phyloP scores from a whole-genome alignment of 129 eudicot genomes.

The Arctium lappa region DNA sequence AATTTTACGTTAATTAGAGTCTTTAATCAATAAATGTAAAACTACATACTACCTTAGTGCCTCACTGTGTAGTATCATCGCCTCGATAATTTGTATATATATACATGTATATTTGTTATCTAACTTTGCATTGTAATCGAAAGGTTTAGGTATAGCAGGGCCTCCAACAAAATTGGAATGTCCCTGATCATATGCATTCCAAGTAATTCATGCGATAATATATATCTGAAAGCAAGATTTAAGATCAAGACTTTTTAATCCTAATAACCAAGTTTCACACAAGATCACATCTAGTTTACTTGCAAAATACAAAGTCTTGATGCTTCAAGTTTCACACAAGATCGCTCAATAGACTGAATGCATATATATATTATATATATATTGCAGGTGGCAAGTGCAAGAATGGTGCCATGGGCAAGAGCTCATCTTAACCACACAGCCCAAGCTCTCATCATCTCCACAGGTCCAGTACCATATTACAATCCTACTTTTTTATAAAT shows the following conservation, averaged over 20 bases:
- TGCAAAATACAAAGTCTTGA: not conserved
- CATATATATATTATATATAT: not conserved
- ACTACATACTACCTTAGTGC: too few species aligned
- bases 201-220: not conserved
- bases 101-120: too few species aligned
- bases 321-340: not conserved
- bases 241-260: too few species aligned
- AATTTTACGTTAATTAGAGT: too few species aligned
- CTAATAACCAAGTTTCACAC: not conserved
- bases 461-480: slow-evolving; percentile 31
- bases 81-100: too few species aligned
- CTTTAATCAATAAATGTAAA: too few species aligned
- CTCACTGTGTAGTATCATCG: too few species aligned
- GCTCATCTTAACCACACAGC: slow-evolving; percentile 86
- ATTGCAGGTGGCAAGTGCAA: slow-evolving; percentile 71
- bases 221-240: not conserved
- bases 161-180: too few species aligned
- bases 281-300: not conserved
- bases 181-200: too few species aligned
- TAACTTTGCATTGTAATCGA: too few species aligned
- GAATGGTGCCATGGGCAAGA: slow-evolving; percentile 91
- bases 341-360: not conserved
- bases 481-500: not conserved
- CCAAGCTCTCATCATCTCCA: slow-evolving; percentile 89
- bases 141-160: too few species aligned